Conservation (phyloP, 345 rosid species). For the Eucalyptus tenuipes region DNA sequence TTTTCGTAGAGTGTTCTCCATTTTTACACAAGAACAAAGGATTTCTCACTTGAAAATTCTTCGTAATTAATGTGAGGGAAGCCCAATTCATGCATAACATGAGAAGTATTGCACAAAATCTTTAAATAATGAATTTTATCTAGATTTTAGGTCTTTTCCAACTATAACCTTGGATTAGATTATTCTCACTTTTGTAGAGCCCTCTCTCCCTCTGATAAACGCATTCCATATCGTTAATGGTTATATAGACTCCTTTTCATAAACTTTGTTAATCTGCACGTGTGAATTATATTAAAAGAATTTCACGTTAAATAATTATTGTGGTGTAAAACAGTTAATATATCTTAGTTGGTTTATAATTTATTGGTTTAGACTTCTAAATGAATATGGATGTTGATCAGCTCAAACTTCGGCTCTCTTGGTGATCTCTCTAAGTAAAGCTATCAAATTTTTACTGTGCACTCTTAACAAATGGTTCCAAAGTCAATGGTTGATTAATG, state of each 20-base stretch:
- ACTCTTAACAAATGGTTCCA: neutral
- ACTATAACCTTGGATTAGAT: neutral
- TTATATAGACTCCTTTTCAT: neutral
- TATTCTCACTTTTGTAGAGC: neutral
- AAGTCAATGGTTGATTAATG: neutral
- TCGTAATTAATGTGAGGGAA: neutral
- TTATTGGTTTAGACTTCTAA: fast-evolving
- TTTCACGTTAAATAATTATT: fast-evolving
- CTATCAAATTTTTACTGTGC: fast-evolving
- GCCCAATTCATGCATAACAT: neutral
- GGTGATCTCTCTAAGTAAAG: neutral
- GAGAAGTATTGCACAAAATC: neutral
- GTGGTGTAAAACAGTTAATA: neutral
- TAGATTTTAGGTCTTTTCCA: neutral
- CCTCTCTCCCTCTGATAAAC: neutral
- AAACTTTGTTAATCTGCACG: fast-evolving
- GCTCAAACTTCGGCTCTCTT: neutral
- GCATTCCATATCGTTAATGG: neutral
- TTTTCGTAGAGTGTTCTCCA: neutral
- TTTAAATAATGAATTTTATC: too few species aligned
- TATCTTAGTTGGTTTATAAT: too few species aligned
- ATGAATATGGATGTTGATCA: too few species aligned
- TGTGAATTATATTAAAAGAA: neutral
- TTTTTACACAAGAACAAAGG: neutral
- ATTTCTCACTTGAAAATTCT: neutral